Base-by-base conservation (phyloP, 257 asterid species). In the Penstemon newberryi region DNA sequence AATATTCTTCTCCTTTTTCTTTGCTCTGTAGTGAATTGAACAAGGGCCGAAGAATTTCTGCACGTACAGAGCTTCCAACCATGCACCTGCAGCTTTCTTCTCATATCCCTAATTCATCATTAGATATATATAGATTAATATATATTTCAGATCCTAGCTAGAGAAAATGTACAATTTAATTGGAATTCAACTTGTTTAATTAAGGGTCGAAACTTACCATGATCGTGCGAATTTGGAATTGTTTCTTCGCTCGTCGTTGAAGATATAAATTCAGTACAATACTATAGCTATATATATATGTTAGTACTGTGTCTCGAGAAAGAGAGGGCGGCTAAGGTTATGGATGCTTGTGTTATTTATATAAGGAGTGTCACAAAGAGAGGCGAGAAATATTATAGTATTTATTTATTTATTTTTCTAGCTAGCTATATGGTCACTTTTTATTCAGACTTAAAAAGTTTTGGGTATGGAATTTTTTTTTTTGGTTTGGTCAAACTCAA, bases 1-100 rank as follows among this genome's bases (percentile, higher is more conserved):
- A 0, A 93, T 86, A 45, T 93, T 93, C 74, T 88, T 90, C 94
- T 93, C 97, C 46, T 90, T 93, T 63, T 93, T 93, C 86, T 93
- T 93, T 5, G 89, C 89, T 7, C 75, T 59, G n/a, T 85, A 94
- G 36, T 93, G 98, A 69, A 85, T 77, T 46, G 96, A 82, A 67
- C 98, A 93, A 5, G 90, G 77, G 5, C 68, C 82, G 55, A 93
- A 93, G 80, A 93, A 93, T 70, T 78, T 88, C 79, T 93, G 81
- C 62, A 49, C 67, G 60, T 79, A 90, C 0, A 93, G 81, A 3
- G 96, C 86, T 78, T 88, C 94, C 85, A 93, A 67, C 98, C 98
- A 93, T 64, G 86, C 87, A 67, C 97, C 95, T n/a, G n/a, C n/a
- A 15, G 0, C 18, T 15, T 15, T 15, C 74, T 82, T 90, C 75